Evolutionary conservation across 352 stramenopile species (phyloP), one percentile per base, ranked within the genome.

Genomic region (Phytophthora megakarya): DNA sequence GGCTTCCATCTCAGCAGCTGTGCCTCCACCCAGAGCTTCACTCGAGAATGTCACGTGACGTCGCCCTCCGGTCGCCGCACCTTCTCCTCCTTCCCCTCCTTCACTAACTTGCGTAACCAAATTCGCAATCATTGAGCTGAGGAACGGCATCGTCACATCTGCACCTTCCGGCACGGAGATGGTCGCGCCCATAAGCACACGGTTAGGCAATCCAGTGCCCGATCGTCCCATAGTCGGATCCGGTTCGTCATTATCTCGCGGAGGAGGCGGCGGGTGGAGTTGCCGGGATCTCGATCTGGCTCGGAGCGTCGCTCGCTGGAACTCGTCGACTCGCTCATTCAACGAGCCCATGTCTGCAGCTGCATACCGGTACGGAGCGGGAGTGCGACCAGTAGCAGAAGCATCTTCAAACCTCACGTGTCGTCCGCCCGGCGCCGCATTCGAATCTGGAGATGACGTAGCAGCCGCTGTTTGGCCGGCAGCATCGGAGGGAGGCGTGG

Each of bases 51-150:
- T 60, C 35, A 73, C 39, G 25, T 62, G 60, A 26, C 46, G 70
- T 42, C 58, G 60, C 54, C 46, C 56, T 37, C 53, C 45, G 5
- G 40, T 21, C n/a, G 45, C 37, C 11, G 42, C 37, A 23, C 25
- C 7, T 30, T 40, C 57, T 39, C 42, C 37, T 52, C 30, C 50
- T 55, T 64, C 55, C 18, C 30, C 60, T 0, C 60, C 47, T 63
- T 75, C 73, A 44, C 45, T 52, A 11, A 73, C 79, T 19, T 87
- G 72, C 19, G 70, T 88, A 21, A 92, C 80, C 39, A 93, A 76
- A 58, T 92, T 92, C 18, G 83, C 75, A 45, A 95, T 86, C 74
- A 95, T 86, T 2, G 83, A 91, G 55, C 81, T 92, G 8, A 95
- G 69, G 72, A 95, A 93, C 12, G 86, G 86, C 78, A 92, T 86